phyloP scores from a whole-genome alignment of 352 stramenopile species.

The Pythium guiyangense region DNA sequence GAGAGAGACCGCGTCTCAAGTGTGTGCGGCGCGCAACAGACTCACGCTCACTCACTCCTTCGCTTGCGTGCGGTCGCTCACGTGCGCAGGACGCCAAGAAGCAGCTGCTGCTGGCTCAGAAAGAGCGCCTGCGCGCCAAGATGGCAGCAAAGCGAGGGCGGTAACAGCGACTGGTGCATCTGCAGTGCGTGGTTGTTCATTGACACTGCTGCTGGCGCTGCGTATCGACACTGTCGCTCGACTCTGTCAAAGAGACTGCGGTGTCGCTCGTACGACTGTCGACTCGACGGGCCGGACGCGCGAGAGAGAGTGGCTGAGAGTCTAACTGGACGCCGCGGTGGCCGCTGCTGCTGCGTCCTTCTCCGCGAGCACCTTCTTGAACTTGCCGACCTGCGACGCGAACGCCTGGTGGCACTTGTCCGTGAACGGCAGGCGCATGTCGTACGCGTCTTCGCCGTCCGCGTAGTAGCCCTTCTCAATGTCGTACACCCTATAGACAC shows the following conservation, averaged over 20 bases:
- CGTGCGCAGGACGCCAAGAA: slow-evolving; percentile 45
- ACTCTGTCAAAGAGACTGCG: neutral
- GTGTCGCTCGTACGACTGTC: neutral
- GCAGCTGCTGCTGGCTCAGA: slow-evolving; percentile 49
- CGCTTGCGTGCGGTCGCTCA: neutral
- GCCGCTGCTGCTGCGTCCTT: slow-evolving; percentile 42
- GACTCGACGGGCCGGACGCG: no score
- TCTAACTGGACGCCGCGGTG: slow-evolving; percentile 14
- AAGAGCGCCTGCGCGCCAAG: slow-evolving; percentile 62
- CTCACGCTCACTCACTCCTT: neutral
- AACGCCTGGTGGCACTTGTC: slow-evolving; percentile 88
- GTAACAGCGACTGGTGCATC: neutral
- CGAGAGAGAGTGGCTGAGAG: neutral
- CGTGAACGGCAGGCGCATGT: slow-evolving; percentile 96
- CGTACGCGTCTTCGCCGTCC: slow-evolving; percentile 99
- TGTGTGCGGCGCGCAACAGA: neutral
- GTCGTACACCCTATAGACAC: slow-evolving; percentile 88
- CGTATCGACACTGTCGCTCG: no score
- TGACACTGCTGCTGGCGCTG: no score
- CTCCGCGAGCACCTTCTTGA: slow-evolving; percentile 74
- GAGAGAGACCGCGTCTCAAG: no score
- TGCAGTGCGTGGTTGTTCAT: neutral
- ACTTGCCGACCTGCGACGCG: slow-evolving; percentile 75
- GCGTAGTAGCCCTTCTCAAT: slow-evolving; percentile 99
- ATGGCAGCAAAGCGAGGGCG: slow-evolving; percentile 28